A percentile compares a stretch with the other conserved stretches of the same genome.
Conservation (phyloP, 192 early-diverging fungal species). For the Dispira simplex region DNA sequence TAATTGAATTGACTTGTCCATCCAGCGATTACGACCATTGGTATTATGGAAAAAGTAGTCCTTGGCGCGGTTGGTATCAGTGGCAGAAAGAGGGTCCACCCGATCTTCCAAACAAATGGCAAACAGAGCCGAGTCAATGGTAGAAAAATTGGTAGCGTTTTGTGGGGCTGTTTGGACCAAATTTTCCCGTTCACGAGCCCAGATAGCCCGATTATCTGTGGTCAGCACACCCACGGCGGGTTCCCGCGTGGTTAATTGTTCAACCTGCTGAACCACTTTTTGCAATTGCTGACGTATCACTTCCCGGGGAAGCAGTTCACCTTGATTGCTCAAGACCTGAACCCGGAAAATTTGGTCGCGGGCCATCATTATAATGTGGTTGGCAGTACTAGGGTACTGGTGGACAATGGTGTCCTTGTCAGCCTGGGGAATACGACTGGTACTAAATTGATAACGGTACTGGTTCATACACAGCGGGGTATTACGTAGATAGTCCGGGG, state of each 20-base stretch:
- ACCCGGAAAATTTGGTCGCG: conserved; percentile 76
- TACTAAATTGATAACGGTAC: conserved; percentile 74
- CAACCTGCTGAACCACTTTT: conserved; percentile 27
- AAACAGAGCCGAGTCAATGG: conserved; percentile 72
- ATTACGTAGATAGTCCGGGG: conserved; percentile 51
- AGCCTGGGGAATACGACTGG: conserved; percentile 52
- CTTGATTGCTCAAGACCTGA: conserved; percentile 48
- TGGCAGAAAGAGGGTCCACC: conserved; percentile 35
- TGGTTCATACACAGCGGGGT: conserved; percentile 90
- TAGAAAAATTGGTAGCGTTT: conserved; percentile 39
- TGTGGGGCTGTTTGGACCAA: conserved; percentile 22
- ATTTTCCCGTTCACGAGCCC: conserved; percentile 42
- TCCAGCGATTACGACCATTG: conserved; percentile 82
- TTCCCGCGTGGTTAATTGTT: conserved; percentile 27
- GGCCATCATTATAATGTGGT: conserved; percentile 74
- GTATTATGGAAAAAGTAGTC: conserved; percentile 62
- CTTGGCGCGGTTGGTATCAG: conserved; percentile 46
- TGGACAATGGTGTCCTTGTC: conserved; percentile 53
- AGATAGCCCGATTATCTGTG: conserved; percentile 76
- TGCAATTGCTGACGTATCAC: conserved; percentile 29
- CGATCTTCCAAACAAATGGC: conserved; percentile 69
- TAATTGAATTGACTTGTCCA: conserved; percentile 88
- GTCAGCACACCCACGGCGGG: conserved; percentile 68
- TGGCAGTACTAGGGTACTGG: conserved; percentile 51
- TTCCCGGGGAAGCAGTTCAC: conserved; percentile 39